phyloP scores from a whole-genome alignment of 495 filamentous ascomycete genomes.

The Lindgomyces ingoldianus region DNA sequence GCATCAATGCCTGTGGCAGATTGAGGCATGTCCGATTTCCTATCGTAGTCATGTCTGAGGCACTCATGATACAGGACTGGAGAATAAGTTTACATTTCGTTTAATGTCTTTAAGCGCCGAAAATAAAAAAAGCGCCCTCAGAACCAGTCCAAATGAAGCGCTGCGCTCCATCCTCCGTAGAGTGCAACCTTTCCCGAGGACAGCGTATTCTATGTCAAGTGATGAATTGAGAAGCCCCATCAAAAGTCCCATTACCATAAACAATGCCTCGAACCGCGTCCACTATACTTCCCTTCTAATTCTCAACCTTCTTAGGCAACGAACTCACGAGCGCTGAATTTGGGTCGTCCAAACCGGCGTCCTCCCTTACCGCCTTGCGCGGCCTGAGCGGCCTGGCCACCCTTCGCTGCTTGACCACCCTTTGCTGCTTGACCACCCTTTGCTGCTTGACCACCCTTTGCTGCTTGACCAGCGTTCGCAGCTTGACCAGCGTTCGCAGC shows the following conservation, averaged over 20 bases:
- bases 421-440: background rate
- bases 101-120: constrained; percentile 22
- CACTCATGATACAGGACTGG: constrained; percentile 13
- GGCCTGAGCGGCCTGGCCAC: background rate
- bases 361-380: constrained; percentile 6
- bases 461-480: constrained; percentile 5
- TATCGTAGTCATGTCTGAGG: too few relatives aligned
- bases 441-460: constrained; percentile 17
- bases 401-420: background rate
- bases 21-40: background rate
- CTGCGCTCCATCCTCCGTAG: constrained; percentile 31
- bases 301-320: constrained; percentile 21
- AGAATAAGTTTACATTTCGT: constrained; percentile 40
- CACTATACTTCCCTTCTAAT: background rate
- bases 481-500: constrained; percentile 1
- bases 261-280: constrained; percentile 13
- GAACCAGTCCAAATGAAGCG: constrained; percentile 37
- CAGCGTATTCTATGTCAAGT: constrained; percentile 32
- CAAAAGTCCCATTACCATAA: constrained; percentile 34
- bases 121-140: constrained; percentile 28
- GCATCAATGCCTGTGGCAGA: constrained; percentile 7
- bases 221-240: constrained; percentile 24
- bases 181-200: constrained; percentile 23
- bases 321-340: constrained; percentile 31
- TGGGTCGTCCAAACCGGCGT: constrained; percentile 21